A percentile compares a stretch with the other conserved stretches of the same genome.
Evolutionary conservation across 306 rosid genomes (phyloP).

Genomic region (Datisca glomerata): DNA sequence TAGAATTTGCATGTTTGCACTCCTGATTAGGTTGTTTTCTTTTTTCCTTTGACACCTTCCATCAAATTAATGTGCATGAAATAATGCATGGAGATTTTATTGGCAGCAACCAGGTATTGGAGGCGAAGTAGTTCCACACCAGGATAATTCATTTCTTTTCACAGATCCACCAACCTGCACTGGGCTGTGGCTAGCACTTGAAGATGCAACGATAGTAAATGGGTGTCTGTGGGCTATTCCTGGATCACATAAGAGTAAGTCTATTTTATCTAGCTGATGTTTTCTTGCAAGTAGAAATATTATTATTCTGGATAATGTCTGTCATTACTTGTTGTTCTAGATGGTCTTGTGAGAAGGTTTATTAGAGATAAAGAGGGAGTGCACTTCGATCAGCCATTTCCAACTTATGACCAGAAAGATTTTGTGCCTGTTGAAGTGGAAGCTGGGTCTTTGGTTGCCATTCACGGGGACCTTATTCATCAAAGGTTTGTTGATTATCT

Average conservation of each 20-base stretch:
- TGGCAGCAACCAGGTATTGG: constrained; percentile 97
- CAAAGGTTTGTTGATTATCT: constrained; percentile 54
- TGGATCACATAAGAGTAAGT: constrained; percentile 80
- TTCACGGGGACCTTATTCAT: constrained; percentile 96
- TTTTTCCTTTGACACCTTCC: constrained; percentile 6
- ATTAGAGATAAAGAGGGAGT: constrained; percentile 67
- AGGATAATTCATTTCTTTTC: constrained; percentile 85
- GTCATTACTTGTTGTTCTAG: constrained; percentile 31
- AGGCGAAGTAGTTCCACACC: constrained; percentile 98
- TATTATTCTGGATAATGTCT: not conserved
- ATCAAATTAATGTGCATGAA: constrained; percentile 3
- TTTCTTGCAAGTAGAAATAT: not conserved
- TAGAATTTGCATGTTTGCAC: not conserved
- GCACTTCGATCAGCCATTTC: constrained; percentile 67
- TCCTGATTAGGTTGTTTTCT: too few relatives aligned
- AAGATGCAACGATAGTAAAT: constrained; percentile 64
- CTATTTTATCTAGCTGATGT: not conserved
- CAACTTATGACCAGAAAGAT: constrained; percentile 54
- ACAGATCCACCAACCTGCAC: constrained; percentile 92
- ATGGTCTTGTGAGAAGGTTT: constrained; percentile 87
- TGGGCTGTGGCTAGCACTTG: constrained; percentile 92
- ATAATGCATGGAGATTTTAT: constrained; percentile 6
- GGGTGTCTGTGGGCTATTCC: constrained; percentile 97
- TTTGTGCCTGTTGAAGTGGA: constrained; percentile 87
- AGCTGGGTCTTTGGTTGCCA: constrained; percentile 79